A percentile compares a stretch with the other conserved stretches of the same genome.
These are phyloP conservation scores for Fusarium nygamai DNA, from an alignment of 2,329 filamentous ascomycete species.

Conservation along the genomic window DNA sequence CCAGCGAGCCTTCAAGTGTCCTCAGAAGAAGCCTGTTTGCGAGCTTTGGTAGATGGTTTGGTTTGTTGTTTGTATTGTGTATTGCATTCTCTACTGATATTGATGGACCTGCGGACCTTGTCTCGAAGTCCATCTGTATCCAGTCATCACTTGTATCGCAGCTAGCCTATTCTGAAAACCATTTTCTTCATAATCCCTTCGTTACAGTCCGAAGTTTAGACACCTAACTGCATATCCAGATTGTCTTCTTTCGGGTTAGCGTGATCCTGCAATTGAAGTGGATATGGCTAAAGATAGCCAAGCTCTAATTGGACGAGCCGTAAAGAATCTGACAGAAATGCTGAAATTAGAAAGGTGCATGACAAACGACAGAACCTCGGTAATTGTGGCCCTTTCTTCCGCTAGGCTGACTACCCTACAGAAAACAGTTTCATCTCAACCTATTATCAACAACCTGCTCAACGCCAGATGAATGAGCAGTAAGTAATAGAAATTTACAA, in stretches of 20 bases:
- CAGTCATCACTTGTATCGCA: background rate
- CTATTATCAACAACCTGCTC: rapidly evolving
- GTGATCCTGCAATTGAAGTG: background rate
- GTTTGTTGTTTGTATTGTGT: background rate
- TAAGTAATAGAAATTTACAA: rapidly evolving
- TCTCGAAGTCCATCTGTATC: too few species aligned
- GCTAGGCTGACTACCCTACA: background rate
- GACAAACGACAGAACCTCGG: background rate
- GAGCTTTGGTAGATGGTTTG: conserved; percentile 68
- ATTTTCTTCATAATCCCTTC: too few species aligned
- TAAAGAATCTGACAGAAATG: background rate
- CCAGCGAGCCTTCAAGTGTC: conserved; percentile 73
- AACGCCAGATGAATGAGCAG: rapidly evolving
- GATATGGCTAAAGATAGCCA: background rate
- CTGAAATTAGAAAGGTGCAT: background rate
- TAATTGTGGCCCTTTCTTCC: background rate
- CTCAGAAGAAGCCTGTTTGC: conserved; percentile 72
- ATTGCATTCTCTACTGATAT: background rate
- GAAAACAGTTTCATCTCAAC: rapidly evolving
- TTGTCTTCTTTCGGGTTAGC: background rate
- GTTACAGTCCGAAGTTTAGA: too few species aligned
- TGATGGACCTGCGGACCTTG: too few species aligned
- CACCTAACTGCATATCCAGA: too few species aligned
- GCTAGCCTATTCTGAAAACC: too few species aligned
- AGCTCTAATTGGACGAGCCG: background rate